Conservation (phyloP, 2,329 filamentous ascomycete genomes). For the Cladosporium phlei region DNA sequence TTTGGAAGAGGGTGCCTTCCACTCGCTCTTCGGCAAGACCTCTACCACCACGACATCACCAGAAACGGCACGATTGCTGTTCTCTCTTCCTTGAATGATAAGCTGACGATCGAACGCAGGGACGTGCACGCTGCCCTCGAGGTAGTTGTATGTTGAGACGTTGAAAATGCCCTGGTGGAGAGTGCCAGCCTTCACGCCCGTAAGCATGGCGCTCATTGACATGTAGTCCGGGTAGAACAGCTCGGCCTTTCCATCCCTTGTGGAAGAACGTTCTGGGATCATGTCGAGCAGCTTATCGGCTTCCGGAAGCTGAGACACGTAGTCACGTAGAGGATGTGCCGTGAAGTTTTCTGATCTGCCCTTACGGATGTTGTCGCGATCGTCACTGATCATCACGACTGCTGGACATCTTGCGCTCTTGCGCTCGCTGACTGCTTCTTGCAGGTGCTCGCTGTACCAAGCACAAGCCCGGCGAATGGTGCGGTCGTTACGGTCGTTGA, state of each 20-base stretch:
- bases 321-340: slow-evolving; percentile 62
- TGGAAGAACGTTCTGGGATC: slow-evolving; percentile 70
- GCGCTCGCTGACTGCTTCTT: slow-evolving; percentile 54
- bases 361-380: slow-evolving; percentile 79
- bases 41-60: slow-evolving; percentile 92
- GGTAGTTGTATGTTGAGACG: slow-evolving; percentile 95
- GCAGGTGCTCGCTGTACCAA: slow-evolving; percentile 86
- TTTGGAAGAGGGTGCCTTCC: slow-evolving; percentile 93
- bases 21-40: slow-evolving; percentile 87
- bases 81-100: slow-evolving; percentile 84
- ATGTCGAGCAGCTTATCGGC: slow-evolving; percentile 84
- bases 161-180: slow-evolving; percentile 95
- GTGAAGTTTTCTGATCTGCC: slow-evolving; percentile 70
- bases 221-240: slow-evolving; percentile 87
- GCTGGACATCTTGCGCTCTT: slow-evolving; percentile 59
- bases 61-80: slow-evolving; percentile 89
- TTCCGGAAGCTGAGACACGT: slow-evolving; percentile 79
- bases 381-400: slow-evolving; percentile 90
- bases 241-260: slow-evolving; percentile 61
- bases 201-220: slow-evolving; percentile 87
- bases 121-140: slow-evolving; percentile 88
- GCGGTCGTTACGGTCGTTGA: slow-evolving; percentile 95
- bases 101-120: slow-evolving; percentile 85
- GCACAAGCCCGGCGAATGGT: slow-evolving; percentile 79
- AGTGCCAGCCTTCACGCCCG: slow-evolving; percentile 79